These are phyloP conservation scores for Xylaria flabelliformis DNA, from an alignment of 495 filamentous ascomycete genomes.

Conservation along the genomic window DNA sequence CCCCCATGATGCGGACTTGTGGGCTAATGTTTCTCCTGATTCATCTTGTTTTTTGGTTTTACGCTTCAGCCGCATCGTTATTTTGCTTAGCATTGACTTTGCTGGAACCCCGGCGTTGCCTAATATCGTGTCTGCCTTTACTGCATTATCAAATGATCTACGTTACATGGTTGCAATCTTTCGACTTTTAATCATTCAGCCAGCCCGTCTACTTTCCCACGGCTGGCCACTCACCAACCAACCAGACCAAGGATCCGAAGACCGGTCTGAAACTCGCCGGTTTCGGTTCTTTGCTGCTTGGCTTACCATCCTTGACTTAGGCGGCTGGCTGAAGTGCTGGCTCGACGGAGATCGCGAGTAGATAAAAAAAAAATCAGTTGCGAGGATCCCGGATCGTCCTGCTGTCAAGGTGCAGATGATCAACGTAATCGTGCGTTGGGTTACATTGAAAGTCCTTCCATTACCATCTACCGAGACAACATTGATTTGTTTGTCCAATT, in stretches of 20 bases:
- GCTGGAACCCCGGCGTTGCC: constrained; percentile 11
- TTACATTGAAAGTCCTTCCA: constrained; percentile 13
- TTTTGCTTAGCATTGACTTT: constrained; percentile 5
- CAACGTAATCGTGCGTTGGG: constrained; percentile 8
- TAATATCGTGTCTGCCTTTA: constrained; percentile 26
- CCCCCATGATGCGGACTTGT: neutral
- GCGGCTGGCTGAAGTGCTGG: constrained; percentile 6
- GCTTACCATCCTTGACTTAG: constrained; percentile 11
- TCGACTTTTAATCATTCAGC: constrained; percentile 22
- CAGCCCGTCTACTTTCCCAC: neutral
- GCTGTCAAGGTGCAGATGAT: neutral
- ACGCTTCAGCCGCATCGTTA: constrained; percentile 18
- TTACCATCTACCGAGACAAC: constrained; percentile 8
- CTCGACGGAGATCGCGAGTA: constrained; percentile 14
- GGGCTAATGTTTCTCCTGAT: neutral
- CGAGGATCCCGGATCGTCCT: neutral
- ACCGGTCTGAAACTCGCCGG: constrained; percentile 21
- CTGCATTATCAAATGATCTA: constrained; percentile 29
- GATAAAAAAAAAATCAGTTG: constrained; percentile 8
- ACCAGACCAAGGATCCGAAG: constrained; percentile 1
- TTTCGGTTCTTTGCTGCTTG: constrained; percentile 13
- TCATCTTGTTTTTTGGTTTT: neutral
- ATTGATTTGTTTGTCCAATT: neutral
- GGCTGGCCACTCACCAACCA: neutral
- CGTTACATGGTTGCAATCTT: constrained; percentile 23